Base-by-base conservation (phyloP, 2,329 filamentous ascomycete genomes). In the Diplocarpon rosae region DNA sequence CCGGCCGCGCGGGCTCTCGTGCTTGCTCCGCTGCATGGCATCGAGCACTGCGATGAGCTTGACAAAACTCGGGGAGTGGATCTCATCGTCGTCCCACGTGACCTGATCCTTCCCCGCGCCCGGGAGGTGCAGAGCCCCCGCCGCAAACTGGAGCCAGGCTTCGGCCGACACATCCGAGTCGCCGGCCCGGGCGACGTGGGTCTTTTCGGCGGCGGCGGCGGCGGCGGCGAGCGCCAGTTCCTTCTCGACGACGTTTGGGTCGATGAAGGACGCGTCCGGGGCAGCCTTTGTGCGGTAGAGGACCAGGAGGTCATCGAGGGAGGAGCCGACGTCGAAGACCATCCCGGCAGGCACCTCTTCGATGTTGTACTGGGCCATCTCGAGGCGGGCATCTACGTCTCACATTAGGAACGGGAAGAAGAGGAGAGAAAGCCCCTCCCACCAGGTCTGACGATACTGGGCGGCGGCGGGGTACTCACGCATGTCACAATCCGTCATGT, bases 371-470 rank as follows among this genome's bases (percentile, higher is more conserved):
- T 66, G 64, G 12, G 57, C 60, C 69, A 73, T 72, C 5, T 52
- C 47, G n/a, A 75, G 51, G 3, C 72, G 65, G 6, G 61, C 61
- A 52, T 75, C 70, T 63, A 72, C 69, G n/a, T n/a, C n/a, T n/a
- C n/a, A n/a, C n/a, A n/a, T n/a, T n/a, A n/a, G n/a, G n/a, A n/a
- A n/a, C n/a, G n/a, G n/a, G n/a, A n/a, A n/a, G n/a, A n/a, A n/a
- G n/a, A n/a, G n/a, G n/a, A n/a, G n/a, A n/a, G n/a, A n/a, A n/a
- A n/a, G n/a, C n/a, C n/a, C n/a, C n/a, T n/a, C 13, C 13, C 10
- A 14, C 15, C 5, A 17, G 11, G 7, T 15, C 16, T 31, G 27
- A 39, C 11, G 9, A 24, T 13, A 5, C 12, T 16, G 11, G 72
- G 78, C 14, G 37, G 28, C 2, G 24, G 24, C 24, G 31, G 9